phyloP scores from a whole-genome alignment of 2,329 filamentous ascomycete species.

The Stemphylium vesicarium region DNA sequence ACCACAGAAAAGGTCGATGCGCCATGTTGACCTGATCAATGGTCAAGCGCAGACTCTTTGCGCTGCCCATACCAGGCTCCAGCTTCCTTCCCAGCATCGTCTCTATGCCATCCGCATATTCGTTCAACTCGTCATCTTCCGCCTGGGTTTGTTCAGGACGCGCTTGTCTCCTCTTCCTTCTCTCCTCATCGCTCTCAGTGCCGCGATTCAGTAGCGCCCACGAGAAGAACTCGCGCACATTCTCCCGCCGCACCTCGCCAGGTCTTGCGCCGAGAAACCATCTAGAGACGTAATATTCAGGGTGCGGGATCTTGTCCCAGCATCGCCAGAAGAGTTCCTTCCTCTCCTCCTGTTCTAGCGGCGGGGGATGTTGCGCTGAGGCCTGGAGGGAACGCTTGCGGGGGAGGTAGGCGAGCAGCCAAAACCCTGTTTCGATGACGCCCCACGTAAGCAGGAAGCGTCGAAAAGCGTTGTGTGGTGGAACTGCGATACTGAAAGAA shows the following conservation, averaged over 20 bases:
- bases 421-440: conserved; percentile 62
- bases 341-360: conserved; percentile 57
- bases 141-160: conserved; percentile 26
- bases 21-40: conserved; percentile 67
- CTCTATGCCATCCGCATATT: conserved; percentile 63
- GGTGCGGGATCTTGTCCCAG: conserved; percentile 61
- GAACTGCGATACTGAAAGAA: conserved; percentile 46
- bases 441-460: conserved; percentile 54
- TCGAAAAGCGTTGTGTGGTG: conserved; percentile 33
- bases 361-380: conserved; percentile 58
- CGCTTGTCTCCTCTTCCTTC: conserved; percentile 18
- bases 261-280: conserved; percentile 71
- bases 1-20: conserved; percentile 70
- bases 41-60: conserved; percentile 66
- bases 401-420: conserved; percentile 60
- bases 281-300: conserved; percentile 62
- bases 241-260: conserved; percentile 68
- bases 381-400: conserved; percentile 59
- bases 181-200: conserved; percentile 42
- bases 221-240: conserved; percentile 68
- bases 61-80: conserved; percentile 61
- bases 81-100: conserved; percentile 59
- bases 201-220: conserved; percentile 71
- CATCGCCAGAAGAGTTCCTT: conserved; percentile 64
- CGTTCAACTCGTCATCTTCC: conserved; percentile 60